Percentiles rank a stretch among this genome's conserved stretches.
Conservation (phyloP, 768 basidiomycete species). For the Crepidotus variabilis region DNA sequence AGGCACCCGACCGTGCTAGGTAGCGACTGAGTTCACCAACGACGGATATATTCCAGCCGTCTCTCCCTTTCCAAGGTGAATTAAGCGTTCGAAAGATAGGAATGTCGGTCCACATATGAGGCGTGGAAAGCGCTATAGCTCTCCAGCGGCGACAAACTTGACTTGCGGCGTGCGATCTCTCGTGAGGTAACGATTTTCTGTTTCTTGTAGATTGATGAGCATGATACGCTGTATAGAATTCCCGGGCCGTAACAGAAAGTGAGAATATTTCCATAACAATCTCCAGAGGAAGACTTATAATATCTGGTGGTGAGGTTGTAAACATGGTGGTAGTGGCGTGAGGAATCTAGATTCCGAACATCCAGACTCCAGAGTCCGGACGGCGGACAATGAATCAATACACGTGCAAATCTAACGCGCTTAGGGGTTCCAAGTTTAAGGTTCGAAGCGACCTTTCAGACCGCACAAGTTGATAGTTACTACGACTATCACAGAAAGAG, state of each 20-base stretch:
- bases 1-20: background rate
- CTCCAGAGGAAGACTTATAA: background rate
- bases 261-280: background rate
- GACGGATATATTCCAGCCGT: background rate
- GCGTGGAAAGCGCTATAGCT: background rate
- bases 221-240: background rate
- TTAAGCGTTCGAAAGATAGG: background rate
- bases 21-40: background rate
- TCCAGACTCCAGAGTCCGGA: too few relatives aligned
- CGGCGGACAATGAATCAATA: too few relatives aligned
- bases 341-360: too few relatives aligned
- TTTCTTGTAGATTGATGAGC: background rate
- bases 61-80: background rate
- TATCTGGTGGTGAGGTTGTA: background rate
- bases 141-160: background rate
- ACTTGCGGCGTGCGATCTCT: background rate
- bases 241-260: background rate
- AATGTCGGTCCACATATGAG: background rate
- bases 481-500: too few relatives aligned
- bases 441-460: too few relatives aligned
- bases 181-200: background rate
- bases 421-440: too few relatives aligned
- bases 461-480: too few relatives aligned
- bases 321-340: too few relatives aligned
- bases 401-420: too few relatives aligned